phyloP scores from a whole-genome alignment of 345 rosid genomes.

The Ceriops tagal region DNA sequence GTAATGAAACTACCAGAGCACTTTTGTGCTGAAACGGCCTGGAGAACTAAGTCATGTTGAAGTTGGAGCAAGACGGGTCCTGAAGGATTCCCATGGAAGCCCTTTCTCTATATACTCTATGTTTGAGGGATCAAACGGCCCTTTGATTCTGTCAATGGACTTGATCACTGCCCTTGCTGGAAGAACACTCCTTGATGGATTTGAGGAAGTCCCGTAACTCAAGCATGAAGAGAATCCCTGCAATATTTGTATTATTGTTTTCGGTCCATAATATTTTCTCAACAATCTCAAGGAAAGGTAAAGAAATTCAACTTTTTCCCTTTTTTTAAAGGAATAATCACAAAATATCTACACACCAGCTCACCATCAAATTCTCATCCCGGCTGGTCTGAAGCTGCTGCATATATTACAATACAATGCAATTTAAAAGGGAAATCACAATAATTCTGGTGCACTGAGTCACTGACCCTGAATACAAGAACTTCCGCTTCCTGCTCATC shows the following conservation, averaged over 20 bases:
- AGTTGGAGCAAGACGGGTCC: conserved; percentile 18
- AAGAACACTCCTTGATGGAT: conserved; percentile 73
- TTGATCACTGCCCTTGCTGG: conserved; percentile 68
- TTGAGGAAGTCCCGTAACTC: conserved; percentile 64
- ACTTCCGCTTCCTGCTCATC: conserved; percentile 59
- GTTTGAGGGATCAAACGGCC: conserved; percentile 77
- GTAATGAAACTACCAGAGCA: too few species aligned
- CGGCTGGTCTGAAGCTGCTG: too few species aligned
- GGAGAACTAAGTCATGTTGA: neutral
- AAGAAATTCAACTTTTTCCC: too few species aligned
- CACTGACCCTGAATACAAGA: conserved; percentile 60
- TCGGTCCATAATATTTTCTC: neutral
- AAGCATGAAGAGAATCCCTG: conserved; percentile 83
- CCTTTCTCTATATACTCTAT: conserved; percentile 57
- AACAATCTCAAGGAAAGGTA: neutral
- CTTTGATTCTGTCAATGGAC: conserved; percentile 60
- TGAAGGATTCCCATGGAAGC: conserved; percentile 46
- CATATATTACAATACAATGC: neutral
- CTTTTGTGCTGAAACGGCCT: too few species aligned
- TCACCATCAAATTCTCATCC: too few species aligned
- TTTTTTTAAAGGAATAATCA: too few species aligned
- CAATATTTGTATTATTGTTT: neutral
- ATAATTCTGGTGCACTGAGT: neutral
- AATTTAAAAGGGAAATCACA: neutral
- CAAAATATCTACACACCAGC: too few species aligned